These are phyloP conservation scores for Naegleria lovaniensis DNA, from an alignment of 208 protist species.

Conservation along the genomic window DNA sequence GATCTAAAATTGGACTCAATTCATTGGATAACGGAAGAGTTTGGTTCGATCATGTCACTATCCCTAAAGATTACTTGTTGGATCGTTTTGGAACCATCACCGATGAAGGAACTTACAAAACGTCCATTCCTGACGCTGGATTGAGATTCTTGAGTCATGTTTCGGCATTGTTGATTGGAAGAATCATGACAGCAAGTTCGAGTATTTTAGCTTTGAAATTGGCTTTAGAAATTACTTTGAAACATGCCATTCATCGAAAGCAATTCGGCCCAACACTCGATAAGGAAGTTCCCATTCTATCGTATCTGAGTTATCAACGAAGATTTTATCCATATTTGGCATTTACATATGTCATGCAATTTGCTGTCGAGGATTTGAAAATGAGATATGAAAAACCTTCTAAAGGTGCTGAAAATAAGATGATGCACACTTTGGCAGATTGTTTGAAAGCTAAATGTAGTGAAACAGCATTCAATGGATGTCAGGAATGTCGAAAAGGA, in stretches of 20 bases:
- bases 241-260: background rate
- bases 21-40: constrained; percentile 27
- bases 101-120: constrained; percentile 29
- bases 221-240: background rate
- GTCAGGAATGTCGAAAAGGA: constrained; percentile 12
- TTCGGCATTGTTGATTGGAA: background rate
- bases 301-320: background rate
- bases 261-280: background rate
- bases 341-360: background rate
- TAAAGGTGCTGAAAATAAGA: background rate
- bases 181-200: background rate
- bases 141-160: background rate
- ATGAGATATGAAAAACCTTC: background rate
- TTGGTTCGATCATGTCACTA: constrained; percentile 32
- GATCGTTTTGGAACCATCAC: constrained; percentile 31
- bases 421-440: background rate
- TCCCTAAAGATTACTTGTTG: constrained; percentile 35
- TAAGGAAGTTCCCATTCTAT: background rate
- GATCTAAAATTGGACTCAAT: constrained; percentile 17
- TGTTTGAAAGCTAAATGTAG: background rate
- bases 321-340: constrained; percentile 6
- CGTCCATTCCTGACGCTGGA: background rate
- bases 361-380: background rate
- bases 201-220: background rate
- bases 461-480: background rate